These are phyloP conservation scores for Boechera divaricarpa DNA, from an alignment of 345 rosid species.

Conservation along the genomic window DNA sequence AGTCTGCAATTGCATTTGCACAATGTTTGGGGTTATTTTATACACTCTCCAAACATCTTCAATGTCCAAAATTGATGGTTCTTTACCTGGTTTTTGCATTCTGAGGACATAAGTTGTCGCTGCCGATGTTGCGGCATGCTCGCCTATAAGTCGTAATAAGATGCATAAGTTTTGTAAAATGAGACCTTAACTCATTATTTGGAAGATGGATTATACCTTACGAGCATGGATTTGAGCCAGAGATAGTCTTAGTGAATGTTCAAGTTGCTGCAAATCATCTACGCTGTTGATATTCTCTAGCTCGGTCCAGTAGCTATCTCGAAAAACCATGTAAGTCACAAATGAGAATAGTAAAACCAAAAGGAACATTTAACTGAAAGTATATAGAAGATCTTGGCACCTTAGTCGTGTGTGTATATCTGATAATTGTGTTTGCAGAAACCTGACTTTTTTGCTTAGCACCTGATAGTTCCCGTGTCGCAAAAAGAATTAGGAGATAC, in stretches of 20 bases:
- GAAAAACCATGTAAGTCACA: slow-evolving; percentile 32
- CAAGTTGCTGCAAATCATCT: slow-evolving; percentile 62
- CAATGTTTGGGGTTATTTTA: not conserved
- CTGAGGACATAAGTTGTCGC: slow-evolving; percentile 52
- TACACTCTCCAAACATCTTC: not conserved
- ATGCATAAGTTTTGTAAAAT: slow-evolving; percentile 22
- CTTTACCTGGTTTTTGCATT: slow-evolving; percentile 57
- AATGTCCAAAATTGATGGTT: not conserved
- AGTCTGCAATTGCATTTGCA: slow-evolving; percentile 44
- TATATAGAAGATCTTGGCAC: slow-evolving; percentile 42
- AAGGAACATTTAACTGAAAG: slow-evolving; percentile 1
- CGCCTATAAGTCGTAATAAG: slow-evolving; percentile 21
- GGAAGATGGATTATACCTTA: slow-evolving; percentile 52
- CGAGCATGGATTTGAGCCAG: slow-evolving; percentile 54
- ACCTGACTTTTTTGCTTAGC: slow-evolving; percentile 50
- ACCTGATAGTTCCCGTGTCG: slow-evolving; percentile 46
- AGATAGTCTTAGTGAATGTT: slow-evolving; percentile 60
- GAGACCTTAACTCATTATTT: slow-evolving; percentile 15
- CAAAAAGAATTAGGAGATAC: slow-evolving; percentile 18
- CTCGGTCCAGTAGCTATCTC: slow-evolving; percentile 61
- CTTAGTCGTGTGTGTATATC: slow-evolving; percentile 62
- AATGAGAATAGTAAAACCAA: slow-evolving; percentile 17
- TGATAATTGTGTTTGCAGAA: slow-evolving; percentile 58
- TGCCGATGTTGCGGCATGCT: slow-evolving; percentile 32
- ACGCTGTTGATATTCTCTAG: slow-evolving; percentile 55